Conservation (phyloP, 2,329 filamentous ascomycete species). For the Alternaria atra region DNA sequence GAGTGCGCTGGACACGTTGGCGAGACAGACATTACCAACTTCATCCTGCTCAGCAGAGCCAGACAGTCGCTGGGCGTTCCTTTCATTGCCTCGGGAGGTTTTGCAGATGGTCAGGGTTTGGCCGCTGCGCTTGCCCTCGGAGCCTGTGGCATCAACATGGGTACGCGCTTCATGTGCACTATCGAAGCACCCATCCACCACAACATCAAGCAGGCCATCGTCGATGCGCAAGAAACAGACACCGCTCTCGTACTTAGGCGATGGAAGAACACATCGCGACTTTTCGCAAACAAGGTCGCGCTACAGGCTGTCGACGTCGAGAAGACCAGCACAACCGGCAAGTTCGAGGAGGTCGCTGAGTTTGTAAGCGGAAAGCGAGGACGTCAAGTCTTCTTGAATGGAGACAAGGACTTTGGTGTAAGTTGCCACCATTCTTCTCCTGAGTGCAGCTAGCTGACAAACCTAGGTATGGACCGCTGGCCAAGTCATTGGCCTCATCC, state of each 20-base stretch:
- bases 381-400: slow-evolving; percentile 88
- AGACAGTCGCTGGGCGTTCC: slow-evolving; percentile 82
- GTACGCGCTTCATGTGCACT: slow-evolving; percentile 96
- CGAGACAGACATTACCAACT: slow-evolving; percentile 88
- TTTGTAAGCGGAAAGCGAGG: slow-evolving; percentile 91
- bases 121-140: slow-evolving; percentile 90
- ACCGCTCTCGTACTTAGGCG: slow-evolving; percentile 86
- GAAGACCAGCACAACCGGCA: slow-evolving; percentile 79
- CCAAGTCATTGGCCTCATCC: slow-evolving; percentile 78
- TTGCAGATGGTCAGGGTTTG: slow-evolving; percentile 91
- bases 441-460: slow-evolving; percentile 12
- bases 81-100: slow-evolving; percentile 95
- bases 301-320: slow-evolving; percentile 83
- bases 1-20: slow-evolving; percentile 94
- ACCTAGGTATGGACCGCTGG: slow-evolving; percentile 96
- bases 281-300: slow-evolving; percentile 92
- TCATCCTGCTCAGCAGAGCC: slow-evolving; percentile 85
- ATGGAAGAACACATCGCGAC: slow-evolving; percentile 90
- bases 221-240: slow-evolving; percentile 86
- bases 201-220: slow-evolving; percentile 94
- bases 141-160: slow-evolving; percentile 97
- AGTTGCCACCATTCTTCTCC: slow-evolving; percentile 14
- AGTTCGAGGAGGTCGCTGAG: slow-evolving; percentile 88
- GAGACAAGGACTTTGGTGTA: slow-evolving; percentile 83
- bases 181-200: slow-evolving; percentile 90